Percentiles rank a stretch among this genome's conserved stretches.
Conservation (phyloP, 2,329 filamentous ascomycete genomes). For the Thyridium curvatum region DNA sequence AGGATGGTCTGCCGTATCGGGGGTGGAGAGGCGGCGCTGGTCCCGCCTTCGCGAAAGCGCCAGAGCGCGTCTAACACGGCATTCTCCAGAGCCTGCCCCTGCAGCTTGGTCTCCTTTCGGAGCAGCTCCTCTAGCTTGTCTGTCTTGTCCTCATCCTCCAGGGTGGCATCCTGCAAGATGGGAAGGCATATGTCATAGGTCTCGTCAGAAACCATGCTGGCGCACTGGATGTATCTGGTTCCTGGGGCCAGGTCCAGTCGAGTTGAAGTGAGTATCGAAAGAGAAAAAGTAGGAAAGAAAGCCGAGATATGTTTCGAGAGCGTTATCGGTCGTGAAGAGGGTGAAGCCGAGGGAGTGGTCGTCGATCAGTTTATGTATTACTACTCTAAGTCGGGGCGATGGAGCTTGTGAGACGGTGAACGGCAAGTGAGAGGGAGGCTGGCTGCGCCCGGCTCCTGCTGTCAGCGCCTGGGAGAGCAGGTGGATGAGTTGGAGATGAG, state of each 20-base stretch:
- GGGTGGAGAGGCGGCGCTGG: constrained; percentile 66
- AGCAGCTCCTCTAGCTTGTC: constrained; percentile 85
- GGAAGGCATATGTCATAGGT: constrained; percentile 88
- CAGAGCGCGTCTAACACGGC: constrained; percentile 85
- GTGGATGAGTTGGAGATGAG: too few relatives aligned
- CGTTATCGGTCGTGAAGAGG: too few relatives aligned
- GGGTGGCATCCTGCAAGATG: constrained; percentile 71
- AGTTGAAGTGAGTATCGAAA: too few relatives aligned
- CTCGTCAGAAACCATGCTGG: constrained; percentile 82
- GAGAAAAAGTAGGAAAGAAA: too few relatives aligned
- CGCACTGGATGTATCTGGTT: constrained; percentile 12
- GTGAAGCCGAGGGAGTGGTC: too few relatives aligned
- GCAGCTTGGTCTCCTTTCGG: constrained; percentile 68
- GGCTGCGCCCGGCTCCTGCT: too few relatives aligned
- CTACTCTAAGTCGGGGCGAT: too few relatives aligned
- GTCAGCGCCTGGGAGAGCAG: too few relatives aligned
- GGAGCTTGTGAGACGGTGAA: too few relatives aligned
- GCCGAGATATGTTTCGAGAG: too few relatives aligned
- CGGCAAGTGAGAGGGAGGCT: too few relatives aligned
- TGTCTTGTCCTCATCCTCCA: constrained; percentile 94
- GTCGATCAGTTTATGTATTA: too few relatives aligned
- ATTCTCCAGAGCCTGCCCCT: constrained; percentile 77
- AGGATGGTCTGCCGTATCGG: constrained; percentile 85
- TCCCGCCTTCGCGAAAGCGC: constrained; percentile 68
- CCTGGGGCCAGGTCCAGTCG: not conserved